phyloP scores from a whole-genome alignment of 352 stramenopile genomes.

The Phytophthora hibernalis region DNA sequence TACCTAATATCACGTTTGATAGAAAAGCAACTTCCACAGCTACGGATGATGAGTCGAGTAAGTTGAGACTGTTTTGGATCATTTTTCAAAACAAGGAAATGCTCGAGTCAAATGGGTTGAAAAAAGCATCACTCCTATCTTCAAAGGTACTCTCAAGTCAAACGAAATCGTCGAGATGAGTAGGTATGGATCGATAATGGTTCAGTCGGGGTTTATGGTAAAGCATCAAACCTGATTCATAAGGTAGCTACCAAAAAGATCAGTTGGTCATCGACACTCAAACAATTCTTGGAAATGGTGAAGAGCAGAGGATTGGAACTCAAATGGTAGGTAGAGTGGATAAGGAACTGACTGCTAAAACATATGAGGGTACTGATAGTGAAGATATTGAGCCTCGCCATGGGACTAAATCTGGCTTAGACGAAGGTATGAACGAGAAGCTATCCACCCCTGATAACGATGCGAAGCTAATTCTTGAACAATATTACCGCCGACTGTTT shows the following conservation, averaged over 20 bases:
- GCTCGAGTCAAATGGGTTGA: slow-evolving; percentile 8
- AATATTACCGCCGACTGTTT: slow-evolving; percentile 19
- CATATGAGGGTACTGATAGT: background rate
- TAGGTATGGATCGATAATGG: slow-evolving; percentile 2
- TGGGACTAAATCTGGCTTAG: slow-evolving; percentile 17
- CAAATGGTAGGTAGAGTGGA: slow-evolving; percentile 10
- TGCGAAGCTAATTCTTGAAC: slow-evolving; percentile 17
- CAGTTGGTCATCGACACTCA: slow-evolving; percentile 16
- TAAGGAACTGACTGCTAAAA: background rate
- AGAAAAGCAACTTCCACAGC: slow-evolving; percentile 4
- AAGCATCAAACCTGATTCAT: slow-evolving; percentile 5
- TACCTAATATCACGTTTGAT: too few species aligned
- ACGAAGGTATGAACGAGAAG: slow-evolving; percentile 17
- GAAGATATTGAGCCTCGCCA: slow-evolving; percentile 14
- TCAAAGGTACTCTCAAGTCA: slow-evolving; percentile 16
- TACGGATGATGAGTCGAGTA: background rate
- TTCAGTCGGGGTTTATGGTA: slow-evolving; percentile 5
- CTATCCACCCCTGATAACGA: slow-evolving; percentile 15
- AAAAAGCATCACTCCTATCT: slow-evolving; percentile 13
- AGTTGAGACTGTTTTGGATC: slow-evolving; percentile 6
- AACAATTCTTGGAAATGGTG: slow-evolving; percentile 13
- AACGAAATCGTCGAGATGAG: background rate
- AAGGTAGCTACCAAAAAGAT: slow-evolving; percentile 5
- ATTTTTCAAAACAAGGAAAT: slow-evolving; percentile 11
- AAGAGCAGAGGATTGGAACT: slow-evolving; percentile 5